phyloP scores from a whole-genome alignment of 2,329 filamentous ascomycete genomes.

The Lizonia empirigonia region DNA sequence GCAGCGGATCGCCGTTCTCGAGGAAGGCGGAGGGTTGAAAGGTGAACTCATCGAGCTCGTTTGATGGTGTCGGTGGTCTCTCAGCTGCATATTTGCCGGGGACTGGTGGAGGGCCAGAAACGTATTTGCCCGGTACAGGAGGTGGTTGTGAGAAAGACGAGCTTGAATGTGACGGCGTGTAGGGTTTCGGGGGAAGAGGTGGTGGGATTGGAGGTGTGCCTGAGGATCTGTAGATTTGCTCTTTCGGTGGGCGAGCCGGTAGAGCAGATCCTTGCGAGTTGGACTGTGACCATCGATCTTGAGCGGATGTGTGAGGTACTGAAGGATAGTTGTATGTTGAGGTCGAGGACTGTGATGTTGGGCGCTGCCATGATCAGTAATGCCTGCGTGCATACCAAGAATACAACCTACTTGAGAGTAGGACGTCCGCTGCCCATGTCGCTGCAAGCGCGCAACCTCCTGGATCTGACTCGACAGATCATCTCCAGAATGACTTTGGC shows the following conservation, averaged over 20 bases:
- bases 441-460: slow-evolving; percentile 52
- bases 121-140: slow-evolving; percentile 41
- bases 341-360: slow-evolving; percentile 31
- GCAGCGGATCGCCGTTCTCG: slow-evolving; percentile 84
- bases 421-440: slow-evolving; percentile 30
- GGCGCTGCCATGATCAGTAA: slow-evolving; percentile 30
- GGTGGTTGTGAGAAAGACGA: slow-evolving; percentile 29
- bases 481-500: slow-evolving; percentile 52
- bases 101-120: slow-evolving; percentile 32
- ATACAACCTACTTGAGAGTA: slow-evolving; percentile 32
- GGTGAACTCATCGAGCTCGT: slow-evolving; percentile 68
- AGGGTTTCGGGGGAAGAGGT: slow-evolving; percentile 38
- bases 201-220: slow-evolving; percentile 33
- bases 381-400: not conserved
- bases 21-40: slow-evolving; percentile 86
- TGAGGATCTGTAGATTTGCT: slow-evolving; percentile 34
- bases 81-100: slow-evolving; percentile 36
- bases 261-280: slow-evolving; percentile 20
- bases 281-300: slow-evolving; percentile 42
- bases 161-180: slow-evolving; percentile 22
- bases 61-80: slow-evolving; percentile 35
- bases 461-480: slow-evolving; percentile 61
- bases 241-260: slow-evolving; percentile 50
- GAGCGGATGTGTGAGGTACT: slow-evolving; percentile 50
- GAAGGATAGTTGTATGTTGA: slow-evolving; percentile 52